Evolutionary conservation across 2,329 filamentous ascomycete species (phyloP).

Genomic region (Dryadomyces sulphureus): DNA sequence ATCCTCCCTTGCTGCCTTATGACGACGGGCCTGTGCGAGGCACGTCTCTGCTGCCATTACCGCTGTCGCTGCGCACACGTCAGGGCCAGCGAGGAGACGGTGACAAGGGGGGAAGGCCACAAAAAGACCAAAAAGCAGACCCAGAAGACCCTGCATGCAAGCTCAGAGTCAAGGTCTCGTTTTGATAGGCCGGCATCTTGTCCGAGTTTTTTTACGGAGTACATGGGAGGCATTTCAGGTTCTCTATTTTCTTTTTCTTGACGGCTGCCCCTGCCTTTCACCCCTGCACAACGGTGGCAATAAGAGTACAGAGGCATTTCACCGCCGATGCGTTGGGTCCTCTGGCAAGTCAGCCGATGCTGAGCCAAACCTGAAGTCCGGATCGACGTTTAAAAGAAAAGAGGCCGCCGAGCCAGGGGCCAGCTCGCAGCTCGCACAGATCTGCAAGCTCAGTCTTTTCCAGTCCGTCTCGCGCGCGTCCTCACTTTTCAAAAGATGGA

Average conservation of each 20-base stretch:
- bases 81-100: no score
- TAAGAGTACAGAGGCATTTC: no score
- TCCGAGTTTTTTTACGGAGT: no score
- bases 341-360: neutral
- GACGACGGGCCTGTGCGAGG: neutral
- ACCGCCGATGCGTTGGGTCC: neutral
- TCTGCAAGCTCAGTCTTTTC: neutral
- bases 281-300: neutral
- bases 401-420: no score
- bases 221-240: neutral
- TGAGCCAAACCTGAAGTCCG: neutral
- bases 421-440: no score
- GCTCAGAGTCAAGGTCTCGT: neutral
- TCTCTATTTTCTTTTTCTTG: neutral
- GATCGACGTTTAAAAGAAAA: neutral
- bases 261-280: neutral
- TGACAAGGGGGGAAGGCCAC: neutral
- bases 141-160: neutral
- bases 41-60: no score
- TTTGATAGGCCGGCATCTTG: neutral
- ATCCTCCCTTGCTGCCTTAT: neutral
- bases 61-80: neutral
- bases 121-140: neutral
- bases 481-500: constrained; percentile 26
- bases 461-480: neutral